Conservation (phyloP, 2,329 filamentous ascomycete genomes). For the Nemania sp. region DNA sequence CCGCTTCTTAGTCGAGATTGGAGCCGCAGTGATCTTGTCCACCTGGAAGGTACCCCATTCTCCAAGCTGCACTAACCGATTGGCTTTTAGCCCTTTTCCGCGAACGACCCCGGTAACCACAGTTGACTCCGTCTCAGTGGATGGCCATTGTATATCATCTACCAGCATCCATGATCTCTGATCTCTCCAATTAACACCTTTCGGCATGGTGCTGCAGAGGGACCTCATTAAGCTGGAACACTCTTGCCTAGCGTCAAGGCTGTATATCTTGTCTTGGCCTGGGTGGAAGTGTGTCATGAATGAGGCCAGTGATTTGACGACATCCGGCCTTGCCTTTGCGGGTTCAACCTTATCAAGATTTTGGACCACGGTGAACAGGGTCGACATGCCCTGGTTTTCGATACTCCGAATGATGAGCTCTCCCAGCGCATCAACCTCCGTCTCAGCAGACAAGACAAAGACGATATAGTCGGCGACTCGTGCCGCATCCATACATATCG, state of each 20-base stretch:
- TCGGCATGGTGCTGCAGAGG: constrained; percentile 87
- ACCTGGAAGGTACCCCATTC: constrained; percentile 96
- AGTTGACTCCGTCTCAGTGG: constrained; percentile 62
- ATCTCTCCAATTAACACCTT: constrained; percentile 93
- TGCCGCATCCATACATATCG: constrained; percentile 81
- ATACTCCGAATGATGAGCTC: constrained; percentile 84
- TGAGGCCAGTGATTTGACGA: constrained; percentile 82
- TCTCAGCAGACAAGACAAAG: constrained; percentile 77
- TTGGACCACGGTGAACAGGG: constrained; percentile 83
- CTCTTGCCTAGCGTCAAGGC: constrained; percentile 84
- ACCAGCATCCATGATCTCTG: constrained; percentile 94
- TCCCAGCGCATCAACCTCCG: constrained; percentile 82
- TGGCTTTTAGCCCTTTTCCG: constrained; percentile 84
- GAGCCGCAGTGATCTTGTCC: constrained; percentile 81
- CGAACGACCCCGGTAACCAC: constrained; percentile 83
- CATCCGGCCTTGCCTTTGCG: constrained; percentile 74
- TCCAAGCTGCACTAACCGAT: constrained; percentile 86
- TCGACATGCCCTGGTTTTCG: constrained; percentile 93
- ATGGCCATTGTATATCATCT: constrained; percentile 76
- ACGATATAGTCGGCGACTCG: constrained; percentile 90
- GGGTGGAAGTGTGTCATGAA: constrained; percentile 96
- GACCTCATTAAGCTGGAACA: constrained; percentile 89
- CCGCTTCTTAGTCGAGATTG: constrained; percentile 62
- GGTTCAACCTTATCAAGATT: constrained; percentile 77
- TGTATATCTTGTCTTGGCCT: constrained; percentile 86